Evolutionary conservation across 441 rosid genomes (phyloP).

Genomic region (Jatropha multifida): DNA sequence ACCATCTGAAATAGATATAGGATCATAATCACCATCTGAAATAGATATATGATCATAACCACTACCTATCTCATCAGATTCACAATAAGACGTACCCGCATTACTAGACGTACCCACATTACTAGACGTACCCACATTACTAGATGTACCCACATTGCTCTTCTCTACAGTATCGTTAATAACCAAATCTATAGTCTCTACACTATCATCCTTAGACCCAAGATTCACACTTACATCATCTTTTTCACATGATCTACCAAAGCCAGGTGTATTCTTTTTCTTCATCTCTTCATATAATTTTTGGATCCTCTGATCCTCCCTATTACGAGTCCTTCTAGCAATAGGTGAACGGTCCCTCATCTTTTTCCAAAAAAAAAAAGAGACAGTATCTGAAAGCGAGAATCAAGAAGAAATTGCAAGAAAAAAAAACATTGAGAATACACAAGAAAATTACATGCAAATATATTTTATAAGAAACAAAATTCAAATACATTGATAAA

Average conservation of each 20-base stretch:
- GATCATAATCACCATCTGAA: no score
- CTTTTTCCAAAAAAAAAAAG: background rate
- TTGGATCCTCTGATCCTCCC: background rate
- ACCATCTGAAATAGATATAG: no score
- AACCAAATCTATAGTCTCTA: background rate
- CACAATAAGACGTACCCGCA: background rate
- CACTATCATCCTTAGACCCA: background rate
- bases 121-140: background rate
- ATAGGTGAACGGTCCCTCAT: conserved; percentile 15
- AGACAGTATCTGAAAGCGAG: background rate
- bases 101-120: no score
- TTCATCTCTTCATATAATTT: conserved; percentile 5
- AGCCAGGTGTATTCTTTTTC: background rate
- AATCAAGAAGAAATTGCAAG: background rate
- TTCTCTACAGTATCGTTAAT: conserved; percentile 1
- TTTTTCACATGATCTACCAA: background rate
- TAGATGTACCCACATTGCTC: background rate
- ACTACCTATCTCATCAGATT: no score
- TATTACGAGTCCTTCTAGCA: conserved; percentile 28
- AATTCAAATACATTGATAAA: background rate
- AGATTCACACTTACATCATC: background rate
- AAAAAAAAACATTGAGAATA: no score
- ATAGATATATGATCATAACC: no score
- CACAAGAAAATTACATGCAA: background rate
- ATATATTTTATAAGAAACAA: background rate